Evolutionary conservation across 2,329 filamentous ascomycete genomes (phyloP), one percentile per base, ranked within the genome.

Genomic region (Talaromyces sp.): DNA sequence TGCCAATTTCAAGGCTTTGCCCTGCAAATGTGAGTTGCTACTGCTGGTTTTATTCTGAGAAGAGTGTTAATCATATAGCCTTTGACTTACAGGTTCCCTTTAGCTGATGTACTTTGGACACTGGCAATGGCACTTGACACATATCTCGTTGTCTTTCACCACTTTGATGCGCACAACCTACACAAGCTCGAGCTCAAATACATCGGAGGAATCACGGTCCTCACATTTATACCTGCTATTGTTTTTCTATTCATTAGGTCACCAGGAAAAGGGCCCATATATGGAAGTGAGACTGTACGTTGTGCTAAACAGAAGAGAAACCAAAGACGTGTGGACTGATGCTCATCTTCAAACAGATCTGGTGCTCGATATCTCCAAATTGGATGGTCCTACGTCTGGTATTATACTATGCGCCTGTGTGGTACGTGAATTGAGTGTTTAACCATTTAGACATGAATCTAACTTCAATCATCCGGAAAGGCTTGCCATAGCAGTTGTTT

Each of bases 1-100:
- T 74, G 71, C 49, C 67, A 70, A 52, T 74, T 74, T 37, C 71
- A 74, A 55, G 71, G 65, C 4, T 74, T 74, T 52, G 63, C 68
- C 4, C 67, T 72, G 43, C 70, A 74, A 45, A 74, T 74, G 70
- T 73, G 56, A 24, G 62, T 56, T 7, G 24, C 5, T 27, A 27
- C 5, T 5, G 9, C 24, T 9, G 9, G 9, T 27, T 10, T 40
- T 14, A 14, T 11, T 29, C 19, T 14, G 4, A 6, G 10, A 22
- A 6, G 10, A 3, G 2, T 10, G 22, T 41, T 11, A 14, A 17
- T 10, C 22, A 24, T 5, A 9, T 27, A 4, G 24, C 24, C n/a
- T 24, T 16, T 29, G n/a, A 32, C 22, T 17, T 32, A 22, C 17
- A 73, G 70, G 70, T 74, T 73, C 19, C 71, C 71, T 0, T 52